Base-by-base conservation (phyloP, 2,329 filamentous ascomycete species). In the Paraphoma chrysanthemicola region DNA sequence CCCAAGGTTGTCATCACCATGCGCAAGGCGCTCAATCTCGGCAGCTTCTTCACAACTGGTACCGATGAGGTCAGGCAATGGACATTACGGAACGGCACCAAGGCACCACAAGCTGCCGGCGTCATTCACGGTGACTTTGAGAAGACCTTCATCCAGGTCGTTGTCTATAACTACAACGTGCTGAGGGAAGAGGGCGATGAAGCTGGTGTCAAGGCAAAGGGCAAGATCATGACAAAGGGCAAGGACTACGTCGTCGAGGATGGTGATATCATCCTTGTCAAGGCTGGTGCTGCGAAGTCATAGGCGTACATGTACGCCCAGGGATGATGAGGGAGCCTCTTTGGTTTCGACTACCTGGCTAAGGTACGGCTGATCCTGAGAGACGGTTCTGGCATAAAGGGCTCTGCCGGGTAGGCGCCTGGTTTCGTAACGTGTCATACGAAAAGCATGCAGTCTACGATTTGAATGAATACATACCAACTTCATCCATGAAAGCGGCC, bases 61-160 rank as follows among this genome's bases (percentile, higher is more conserved):
- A 81, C 93, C 23, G 96, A 99, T 76, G 95, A 99, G 82, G 95
- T 99, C 64, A 88, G 95, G 70, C 95, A 99, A 82, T 99, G 95
- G 96, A 99, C 95, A 28, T 92, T 99, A 76, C 88, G 95, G 57
- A 93, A 91, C 73, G 93, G 93, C 69, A 97, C 90, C 75, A 99
- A 99, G 84, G 95, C 95, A n/a, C 95, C 95, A 16, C 91, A 96
- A 74, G 95, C 95, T 45, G 95, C 95, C 38, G 95, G 95, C 85
- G 95, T 99, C 62, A 99, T 99, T 68, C 95, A 99, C 81, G 92
- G 90, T 66, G 95, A 99, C 77, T 98, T 99, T 67, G 95, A 99
- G 80, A 99, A 99, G 88, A 99, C 96, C 0, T 99, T 99, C 77
- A 99, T 99, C 71, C 96, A 99, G 81, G 90, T 85, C 62, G 86